Evolutionary conservation across 1,284 basidiomycete genomes (phyloP).

Genomic region (Malassezia caprae): DNA sequence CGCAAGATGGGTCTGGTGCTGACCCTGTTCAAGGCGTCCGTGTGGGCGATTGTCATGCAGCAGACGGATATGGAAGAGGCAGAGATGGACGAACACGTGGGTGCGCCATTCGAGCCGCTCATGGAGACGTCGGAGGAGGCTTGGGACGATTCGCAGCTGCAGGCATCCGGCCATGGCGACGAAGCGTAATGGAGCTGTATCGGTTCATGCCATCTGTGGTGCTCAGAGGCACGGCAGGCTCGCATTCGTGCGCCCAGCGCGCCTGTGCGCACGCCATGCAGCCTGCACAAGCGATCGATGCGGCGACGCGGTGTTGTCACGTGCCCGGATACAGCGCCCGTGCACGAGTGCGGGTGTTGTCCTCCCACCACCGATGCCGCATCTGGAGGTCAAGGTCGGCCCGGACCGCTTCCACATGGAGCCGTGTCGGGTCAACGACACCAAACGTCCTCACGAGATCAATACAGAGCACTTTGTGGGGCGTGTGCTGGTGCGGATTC

Average conservation of each 20-base stretch:
- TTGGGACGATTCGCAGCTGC: not conserved
- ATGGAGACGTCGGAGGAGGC: not conserved
- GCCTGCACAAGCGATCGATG: too few relatives aligned
- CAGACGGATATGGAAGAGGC: slow-evolving; percentile 56
- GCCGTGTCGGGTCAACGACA: slow-evolving; percentile 48
- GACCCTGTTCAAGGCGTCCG: slow-evolving; percentile 77
- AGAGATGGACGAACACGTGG: slow-evolving; percentile 8
- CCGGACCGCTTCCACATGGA: slow-evolving; percentile 46
- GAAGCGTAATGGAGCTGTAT: too few relatives aligned
- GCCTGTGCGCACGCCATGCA: not conserved
- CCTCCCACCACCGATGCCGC: slow-evolving; percentile 24
- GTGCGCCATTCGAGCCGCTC: not conserved
- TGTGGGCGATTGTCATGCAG: slow-evolving; percentile 86
- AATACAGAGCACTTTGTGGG: slow-evolving; percentile 49
- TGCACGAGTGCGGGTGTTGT: not conserved
- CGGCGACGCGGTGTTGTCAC: too few relatives aligned
- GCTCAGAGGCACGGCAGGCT: too few relatives aligned
- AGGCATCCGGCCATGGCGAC: not conserved
- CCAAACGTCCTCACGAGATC: slow-evolving; percentile 47
- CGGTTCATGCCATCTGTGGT: too few relatives aligned
- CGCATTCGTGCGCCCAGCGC: too few relatives aligned
- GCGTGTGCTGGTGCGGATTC: slow-evolving; percentile 49
- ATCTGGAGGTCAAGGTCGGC: slow-evolving; percentile 47
- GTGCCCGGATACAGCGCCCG: not conserved
- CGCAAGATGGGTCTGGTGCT: slow-evolving; percentile 77